A percentile compares a stretch with the other conserved stretches of the same genome.
Conservation (phyloP, 306 rosid genomes). For the Gynostemma pentaphyllum region DNA sequence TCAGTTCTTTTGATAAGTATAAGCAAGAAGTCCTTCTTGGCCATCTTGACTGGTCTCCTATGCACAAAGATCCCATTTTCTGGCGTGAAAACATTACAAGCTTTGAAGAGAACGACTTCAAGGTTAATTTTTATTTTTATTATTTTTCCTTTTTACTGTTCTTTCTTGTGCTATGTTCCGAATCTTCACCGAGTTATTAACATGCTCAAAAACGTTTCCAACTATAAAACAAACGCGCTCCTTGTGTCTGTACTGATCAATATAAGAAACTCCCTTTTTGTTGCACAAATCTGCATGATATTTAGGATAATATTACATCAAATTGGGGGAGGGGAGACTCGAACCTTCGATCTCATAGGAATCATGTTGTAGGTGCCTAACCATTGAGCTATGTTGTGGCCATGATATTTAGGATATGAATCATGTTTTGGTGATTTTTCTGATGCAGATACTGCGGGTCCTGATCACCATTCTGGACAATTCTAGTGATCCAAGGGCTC, state of each 20-base stretch:
- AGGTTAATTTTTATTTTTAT: too few species aligned
- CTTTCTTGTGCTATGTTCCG: constrained; percentile 2
- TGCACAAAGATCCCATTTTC: constrained; percentile 89
- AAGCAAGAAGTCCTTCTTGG: constrained; percentile 96
- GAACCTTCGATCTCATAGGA: too few species aligned
- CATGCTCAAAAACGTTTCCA: not conserved
- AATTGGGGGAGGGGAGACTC: too few species aligned
- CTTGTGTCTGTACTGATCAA: not conserved
- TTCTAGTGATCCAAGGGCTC: constrained; percentile 71
- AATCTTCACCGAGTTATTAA: not conserved
- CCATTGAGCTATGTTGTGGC: too few species aligned
- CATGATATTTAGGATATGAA: too few species aligned
- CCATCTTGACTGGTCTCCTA: constrained; percentile 96
- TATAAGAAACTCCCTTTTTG: not conserved
- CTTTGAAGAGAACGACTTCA: constrained; percentile 94
- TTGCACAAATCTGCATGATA: not conserved
- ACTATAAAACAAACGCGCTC: not conserved
- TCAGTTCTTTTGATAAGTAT: constrained; percentile 85
- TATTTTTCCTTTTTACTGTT: not conserved
- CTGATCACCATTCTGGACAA: constrained; percentile 79
- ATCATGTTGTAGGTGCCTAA: too few species aligned
- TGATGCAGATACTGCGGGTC: constrained; percentile 78
- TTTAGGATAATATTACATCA: too few species aligned
- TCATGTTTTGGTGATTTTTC: not conserved
- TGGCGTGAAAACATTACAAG: constrained; percentile 80